phyloP scores from a whole-genome alignment of 495 filamentous ascomycete species.

The Penicillium chermesinum region DNA sequence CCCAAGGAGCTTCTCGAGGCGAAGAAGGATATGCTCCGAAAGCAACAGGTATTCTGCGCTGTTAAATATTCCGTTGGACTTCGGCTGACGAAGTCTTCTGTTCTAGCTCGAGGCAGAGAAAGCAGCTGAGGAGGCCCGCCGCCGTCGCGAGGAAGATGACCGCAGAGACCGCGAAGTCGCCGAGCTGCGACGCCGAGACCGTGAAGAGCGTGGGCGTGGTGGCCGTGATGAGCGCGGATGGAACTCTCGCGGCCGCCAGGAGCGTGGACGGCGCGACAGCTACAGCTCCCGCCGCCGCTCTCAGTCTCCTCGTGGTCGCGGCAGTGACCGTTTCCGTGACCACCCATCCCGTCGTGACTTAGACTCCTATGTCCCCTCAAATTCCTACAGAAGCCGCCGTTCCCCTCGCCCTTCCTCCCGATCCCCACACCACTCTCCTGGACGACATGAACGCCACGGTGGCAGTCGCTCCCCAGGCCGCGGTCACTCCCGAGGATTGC shows the following conservation, averaged over 20 bases:
- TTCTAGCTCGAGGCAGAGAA: constrained; percentile 75
- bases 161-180: constrained; percentile 56
- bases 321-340: constrained; percentile 49
- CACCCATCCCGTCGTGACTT: constrained; percentile 47
- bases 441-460: constrained; percentile 23
- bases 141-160: constrained; percentile 62
- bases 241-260: no score
- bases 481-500: constrained; percentile 31
- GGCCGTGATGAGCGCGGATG: no score
- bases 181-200: constrained; percentile 65
- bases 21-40: constrained; percentile 89
- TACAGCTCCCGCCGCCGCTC: constrained; percentile 45
- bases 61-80: not conserved
- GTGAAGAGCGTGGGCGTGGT: constrained; percentile 59
- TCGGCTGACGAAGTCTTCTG: not conserved
- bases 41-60: constrained; percentile 69
- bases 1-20: constrained; percentile 92
- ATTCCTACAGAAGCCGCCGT: constrained; percentile 31
- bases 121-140: constrained; percentile 67
- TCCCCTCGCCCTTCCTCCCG: constrained; percentile 31
- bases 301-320: constrained; percentile 53
- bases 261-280: constrained; percentile 25
- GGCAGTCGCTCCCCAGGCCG: constrained; percentile 39
- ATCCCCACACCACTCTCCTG: constrained; percentile 32
- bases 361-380: constrained; percentile 54